These are phyloP conservation scores for Xylariaceae sp. DNA, from an alignment of 2,329 filamentous ascomycete genomes.

Conservation along the genomic window DNA sequence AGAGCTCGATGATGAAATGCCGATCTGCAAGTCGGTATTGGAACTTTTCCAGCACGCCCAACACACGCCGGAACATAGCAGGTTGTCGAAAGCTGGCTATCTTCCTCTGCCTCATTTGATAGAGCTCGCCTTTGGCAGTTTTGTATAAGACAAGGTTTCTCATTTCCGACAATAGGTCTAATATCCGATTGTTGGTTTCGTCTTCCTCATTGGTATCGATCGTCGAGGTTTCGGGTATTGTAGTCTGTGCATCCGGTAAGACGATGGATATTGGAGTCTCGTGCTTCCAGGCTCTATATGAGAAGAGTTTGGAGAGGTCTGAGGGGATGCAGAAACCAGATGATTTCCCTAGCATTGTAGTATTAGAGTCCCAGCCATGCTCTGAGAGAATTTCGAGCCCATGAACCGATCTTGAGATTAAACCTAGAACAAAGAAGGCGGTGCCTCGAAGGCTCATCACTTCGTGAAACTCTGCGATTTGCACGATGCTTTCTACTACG, in stretches of 20 bases:
- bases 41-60: constrained; percentile 81
- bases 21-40: constrained; percentile 85
- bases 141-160: constrained; percentile 93
- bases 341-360: constrained; percentile 75
- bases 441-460: constrained; percentile 93
- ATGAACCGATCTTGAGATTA: constrained; percentile 88
- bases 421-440: constrained; percentile 89
- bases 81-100: constrained; percentile 71
- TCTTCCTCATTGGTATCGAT: constrained; percentile 58
- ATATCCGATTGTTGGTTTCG: constrained; percentile 66
- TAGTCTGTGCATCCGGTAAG: constrained; percentile 51
- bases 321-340: constrained; percentile 84
- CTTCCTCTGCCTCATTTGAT: constrained; percentile 70
- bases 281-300: constrained; percentile 59
- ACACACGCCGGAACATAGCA: constrained; percentile 76
- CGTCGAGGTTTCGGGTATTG: constrained; percentile 44
- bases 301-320: constrained; percentile 74
- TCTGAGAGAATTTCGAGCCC: constrained; percentile 88
- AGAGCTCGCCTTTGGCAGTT: constrained; percentile 76
- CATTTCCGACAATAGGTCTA: constrained; percentile 81
- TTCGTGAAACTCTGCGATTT: constrained; percentile 81
- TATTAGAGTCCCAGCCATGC: constrained; percentile 88
- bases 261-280: constrained; percentile 44
- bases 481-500: constrained; percentile 80
- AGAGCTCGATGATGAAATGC: constrained; percentile 87